Evolutionary conservation across 2,329 filamentous ascomycete genomes (phyloP).

Genomic region (Aureobasidium sp.): DNA sequence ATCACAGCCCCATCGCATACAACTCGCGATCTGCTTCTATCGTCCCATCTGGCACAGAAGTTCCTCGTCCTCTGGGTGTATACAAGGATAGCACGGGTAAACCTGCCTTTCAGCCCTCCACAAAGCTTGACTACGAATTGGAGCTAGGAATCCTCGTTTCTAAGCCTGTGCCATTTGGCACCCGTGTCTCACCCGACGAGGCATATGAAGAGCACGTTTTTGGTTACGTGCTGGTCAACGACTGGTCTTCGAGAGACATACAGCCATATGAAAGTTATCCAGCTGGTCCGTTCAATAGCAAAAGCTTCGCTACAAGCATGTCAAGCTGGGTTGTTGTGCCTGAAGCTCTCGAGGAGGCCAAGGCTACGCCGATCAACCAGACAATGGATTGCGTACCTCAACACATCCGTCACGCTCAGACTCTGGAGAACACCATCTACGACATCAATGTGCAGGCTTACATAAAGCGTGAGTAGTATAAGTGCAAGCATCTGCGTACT

Average conservation of each 20-base stretch:
- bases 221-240: slow-evolving; percentile 75
- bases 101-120: slow-evolving; percentile 57
- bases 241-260: slow-evolving; percentile 79
- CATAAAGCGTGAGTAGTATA: no score
- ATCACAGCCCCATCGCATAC: slow-evolving; percentile 75
- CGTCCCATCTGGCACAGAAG: slow-evolving; percentile 64
- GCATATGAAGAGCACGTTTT: slow-evolving; percentile 72
- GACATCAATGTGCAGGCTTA: no score
- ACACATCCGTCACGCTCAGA: no score
- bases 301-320: slow-evolving; percentile 75
- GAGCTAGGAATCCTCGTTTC: slow-evolving; percentile 72
- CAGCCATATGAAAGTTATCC: slow-evolving; percentile 82
- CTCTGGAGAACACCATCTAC: no score
- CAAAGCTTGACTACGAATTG: slow-evolving; percentile 69
- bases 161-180: slow-evolving; percentile 56
- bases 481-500: no score
- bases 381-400: no score
- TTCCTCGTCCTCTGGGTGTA: slow-evolving; percentile 65
- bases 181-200: slow-evolving; percentile 53
- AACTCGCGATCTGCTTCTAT: slow-evolving; percentile 71
- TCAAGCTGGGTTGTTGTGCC: slow-evolving; percentile 72
- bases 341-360: slow-evolving; percentile 68
- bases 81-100: slow-evolving; percentile 54
- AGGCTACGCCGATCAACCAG: no score
- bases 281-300: slow-evolving; percentile 72